Base-by-base conservation (phyloP, 306 rosid genomes). In the Gynostemma pentaphyllum region DNA sequence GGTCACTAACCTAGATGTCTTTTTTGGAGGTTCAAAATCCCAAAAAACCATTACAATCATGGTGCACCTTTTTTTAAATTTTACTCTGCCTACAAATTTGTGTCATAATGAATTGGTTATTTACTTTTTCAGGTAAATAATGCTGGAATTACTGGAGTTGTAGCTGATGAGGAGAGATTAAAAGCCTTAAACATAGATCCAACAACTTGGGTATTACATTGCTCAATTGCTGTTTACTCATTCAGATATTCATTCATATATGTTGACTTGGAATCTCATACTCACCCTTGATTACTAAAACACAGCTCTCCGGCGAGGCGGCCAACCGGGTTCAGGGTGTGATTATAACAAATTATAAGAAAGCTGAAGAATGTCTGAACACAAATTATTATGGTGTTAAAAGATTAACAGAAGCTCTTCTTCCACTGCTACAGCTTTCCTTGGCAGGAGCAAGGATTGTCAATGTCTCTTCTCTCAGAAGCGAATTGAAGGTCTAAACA, bases 361-460 rank as follows among this genome's bases (percentile, higher is more conserved):
- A 56, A 68, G 88, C 79, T 3, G 72, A 72, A 71, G 79, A 75
- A 62, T 78, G 88, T 69, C 64, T 83, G 65, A 65, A 77, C 40
- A 80, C 74, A 5, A 83, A 83, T 64, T 83, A 83, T 68, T 78
- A 61, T 57, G 81, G 89, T 11, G 83, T 75, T 30, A 80, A 73
- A 68, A 73, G 74, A 24, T 72, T 83, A 7, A 83, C 85, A 4
- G 83, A 77, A 66, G 79, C 83, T 16, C 85, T 83, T 11, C 79
- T 83, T 45, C 88, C 85, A 21, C 75, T 83, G 46, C 73, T 83
- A 62, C 75, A 75, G 45, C 41, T 71, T 39, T 83, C 88, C 32
- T 37, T 49, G 15, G 34, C 16, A 29, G 84, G 80, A 52, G 88
- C 85, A 39, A 79, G 85, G 62, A 73, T 82, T 21, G 82, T 82